Percentiles rank a stretch among this genome's conserved stretches.
phyloP scores from a whole-genome alignment of 139 green algal species.

The Chlorella sp. region DNA sequence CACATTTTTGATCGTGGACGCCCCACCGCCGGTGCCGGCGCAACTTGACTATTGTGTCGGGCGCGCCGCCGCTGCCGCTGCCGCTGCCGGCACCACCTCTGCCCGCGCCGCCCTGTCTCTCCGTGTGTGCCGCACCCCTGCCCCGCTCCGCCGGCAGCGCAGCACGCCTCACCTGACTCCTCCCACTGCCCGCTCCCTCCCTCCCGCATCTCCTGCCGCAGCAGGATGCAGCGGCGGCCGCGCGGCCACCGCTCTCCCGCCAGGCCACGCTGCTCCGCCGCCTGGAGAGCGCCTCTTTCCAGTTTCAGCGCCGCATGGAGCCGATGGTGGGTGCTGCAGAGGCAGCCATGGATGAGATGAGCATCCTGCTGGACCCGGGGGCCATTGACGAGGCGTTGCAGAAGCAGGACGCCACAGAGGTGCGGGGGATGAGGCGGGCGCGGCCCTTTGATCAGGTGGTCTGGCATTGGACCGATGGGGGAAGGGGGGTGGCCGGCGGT shows the following conservation, averaged over 20 bases:
- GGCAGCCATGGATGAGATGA: neutral
- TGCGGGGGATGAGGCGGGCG: neutral
- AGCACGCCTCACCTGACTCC: neutral
- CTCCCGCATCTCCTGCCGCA: neutral
- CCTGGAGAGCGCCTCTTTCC: neutral
- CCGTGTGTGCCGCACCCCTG: neutral
- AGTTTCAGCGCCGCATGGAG: neutral
- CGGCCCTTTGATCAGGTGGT: neutral
- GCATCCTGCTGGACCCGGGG: neutral
- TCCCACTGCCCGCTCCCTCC: neutral
- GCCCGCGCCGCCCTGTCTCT: too few species aligned
- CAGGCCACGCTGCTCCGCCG: neutral
- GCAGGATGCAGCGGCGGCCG: neutral
- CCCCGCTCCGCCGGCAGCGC: neutral
- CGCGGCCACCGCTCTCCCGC: neutral
- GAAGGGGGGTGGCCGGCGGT: too few species aligned
- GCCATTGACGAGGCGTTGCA: slow-evolving; percentile 1
- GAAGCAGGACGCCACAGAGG: neutral
- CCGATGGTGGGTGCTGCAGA: neutral
- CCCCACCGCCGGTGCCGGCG: too few species aligned
- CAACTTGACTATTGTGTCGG: too few species aligned
- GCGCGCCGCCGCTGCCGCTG: too few species aligned
- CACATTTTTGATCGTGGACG: too few species aligned
- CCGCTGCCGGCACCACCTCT: too few species aligned
- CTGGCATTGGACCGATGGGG: neutral